Base-by-base conservation (phyloP, 2,329 filamentous ascomycete genomes). In the Chrysosphaeria jannelii region DNA sequence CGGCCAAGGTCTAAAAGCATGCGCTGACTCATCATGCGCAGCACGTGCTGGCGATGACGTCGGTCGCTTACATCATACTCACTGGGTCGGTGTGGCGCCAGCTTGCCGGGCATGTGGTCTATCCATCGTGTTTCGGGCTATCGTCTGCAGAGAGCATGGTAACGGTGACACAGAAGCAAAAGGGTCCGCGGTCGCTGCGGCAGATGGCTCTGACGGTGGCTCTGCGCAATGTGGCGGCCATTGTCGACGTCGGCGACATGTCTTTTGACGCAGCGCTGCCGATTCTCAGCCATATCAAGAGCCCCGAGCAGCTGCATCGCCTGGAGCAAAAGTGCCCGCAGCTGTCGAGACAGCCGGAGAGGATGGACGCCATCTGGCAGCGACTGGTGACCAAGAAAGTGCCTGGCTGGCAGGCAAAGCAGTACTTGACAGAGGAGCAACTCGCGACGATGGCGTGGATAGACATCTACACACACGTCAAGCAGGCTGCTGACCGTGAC, bases 241-340 rank as follows among this genome's bases (percentile, higher is more conserved):
- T 91, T 26, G 52, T 52, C 21, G 65, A 74, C 39, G 50, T 91
- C 21, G 74, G 72, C 32, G 56, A 65, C 27, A 48, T 79, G 19
- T 62, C 67, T 3, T 75, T 69, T 43, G 44, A 54, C 13, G 47
- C 67, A 30, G 56, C 72, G 24, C 51, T 56, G 6, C 55, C 61
- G 1, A 57, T 91, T 19, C 59, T 93, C 15, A 36, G 57, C 24
- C 66, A 64, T 27, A 48, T 93, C 26, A 62, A 70, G 25, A 68
- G 57, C 31, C 65, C 78, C 2, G 46, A 56, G 21, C 78, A 89
- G 39, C 60, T 93, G 15, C 66, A 61, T 35, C 38, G 53, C 27
- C 55, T 91, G 28, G 79, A 91, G 44, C 30, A 54, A 23, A 63
- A 65, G 36, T 79, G 67, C 5, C 72, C 76, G 0, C 74, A 89